A percentile compares a stretch with the other conserved stretches of the same genome.
These are phyloP conservation scores for Biancaea sappan DNA, from an alignment of 306 rosid genomes.

Conservation along the genomic window DNA sequence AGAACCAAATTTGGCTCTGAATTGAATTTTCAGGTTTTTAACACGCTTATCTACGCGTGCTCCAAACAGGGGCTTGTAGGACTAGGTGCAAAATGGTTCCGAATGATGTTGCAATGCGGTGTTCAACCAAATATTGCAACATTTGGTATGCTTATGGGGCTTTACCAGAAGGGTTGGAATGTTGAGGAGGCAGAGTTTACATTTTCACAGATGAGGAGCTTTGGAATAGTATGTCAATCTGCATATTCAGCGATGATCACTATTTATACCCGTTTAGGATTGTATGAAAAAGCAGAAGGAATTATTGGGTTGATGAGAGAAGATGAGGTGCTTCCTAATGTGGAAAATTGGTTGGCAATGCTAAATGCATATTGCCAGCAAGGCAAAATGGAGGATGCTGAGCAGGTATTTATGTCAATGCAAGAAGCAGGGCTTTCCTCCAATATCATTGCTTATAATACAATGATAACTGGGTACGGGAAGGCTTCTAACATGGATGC, in stretches of 20 bases:
- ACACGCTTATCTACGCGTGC: conserved; percentile 67
- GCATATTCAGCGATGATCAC: conserved; percentile 84
- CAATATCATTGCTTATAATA: conserved; percentile 75
- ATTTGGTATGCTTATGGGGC: conserved; percentile 81
- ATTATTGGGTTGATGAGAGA: conserved; percentile 56
- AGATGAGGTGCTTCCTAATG: conserved; percentile 50
- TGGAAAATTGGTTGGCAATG: conserved; percentile 79
- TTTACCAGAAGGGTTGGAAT: conserved; percentile 66
- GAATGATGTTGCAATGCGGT: conserved; percentile 59
- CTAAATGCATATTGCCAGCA: conserved; percentile 79
- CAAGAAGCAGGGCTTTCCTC: conserved; percentile 60
- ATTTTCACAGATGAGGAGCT: conserved; percentile 59
- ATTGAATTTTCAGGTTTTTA: conserved; percentile 60
- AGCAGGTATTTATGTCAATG: conserved; percentile 56
- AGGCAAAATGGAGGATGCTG: conserved; percentile 77
- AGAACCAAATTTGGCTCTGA: conserved; percentile 46
- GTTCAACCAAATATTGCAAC: conserved; percentile 73
- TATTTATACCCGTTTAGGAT: conserved; percentile 62
- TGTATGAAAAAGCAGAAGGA: conserved; percentile 68
- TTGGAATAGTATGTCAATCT: conserved; percentile 57
- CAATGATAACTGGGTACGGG: conserved; percentile 90
- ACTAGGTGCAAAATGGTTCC: conserved; percentile 68
- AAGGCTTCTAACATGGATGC: conserved; percentile 73
- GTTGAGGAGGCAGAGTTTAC: conserved; percentile 79
- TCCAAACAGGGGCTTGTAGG: conserved; percentile 50